Evolutionary conservation across 345 rosid genomes (phyloP).

Genomic region (Capsella bursapastoris): DNA sequence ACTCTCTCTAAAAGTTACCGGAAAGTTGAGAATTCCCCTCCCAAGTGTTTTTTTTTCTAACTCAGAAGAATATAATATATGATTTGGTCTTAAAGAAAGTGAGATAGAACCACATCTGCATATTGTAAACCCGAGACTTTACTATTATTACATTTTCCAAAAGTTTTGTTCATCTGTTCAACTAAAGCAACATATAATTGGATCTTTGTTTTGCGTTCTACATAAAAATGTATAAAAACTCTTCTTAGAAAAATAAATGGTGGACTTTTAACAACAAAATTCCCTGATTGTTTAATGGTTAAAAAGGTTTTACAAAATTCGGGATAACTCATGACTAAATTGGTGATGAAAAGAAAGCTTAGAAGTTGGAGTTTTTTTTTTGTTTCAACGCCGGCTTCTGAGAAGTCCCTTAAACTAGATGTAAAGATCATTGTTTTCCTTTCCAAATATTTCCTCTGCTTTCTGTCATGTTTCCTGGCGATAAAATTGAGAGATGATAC

Average conservation of each 20-base stretch:
- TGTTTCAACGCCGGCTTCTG: constrained; percentile 54
- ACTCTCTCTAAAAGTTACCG: no score
- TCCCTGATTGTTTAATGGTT: background rate
- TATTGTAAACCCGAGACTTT: no score
- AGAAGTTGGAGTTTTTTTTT: background rate
- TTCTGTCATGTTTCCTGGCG: constrained; percentile 84
- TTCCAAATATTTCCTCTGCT: constrained; percentile 91
- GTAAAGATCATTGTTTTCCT: constrained; percentile 83
- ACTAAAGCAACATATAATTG: background rate
- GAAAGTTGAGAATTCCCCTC: no score
- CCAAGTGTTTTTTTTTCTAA: no score
- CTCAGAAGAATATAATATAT: no score
- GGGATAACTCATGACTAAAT: background rate
- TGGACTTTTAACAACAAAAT: background rate
- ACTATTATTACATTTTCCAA: no score
- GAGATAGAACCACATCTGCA: no score
- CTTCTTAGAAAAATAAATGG: background rate
- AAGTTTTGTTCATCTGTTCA: no score
- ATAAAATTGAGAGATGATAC: background rate
- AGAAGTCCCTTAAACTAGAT: constrained; percentile 83
- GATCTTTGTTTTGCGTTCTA: background rate
- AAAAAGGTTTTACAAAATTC: background rate
- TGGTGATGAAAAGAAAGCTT: background rate
- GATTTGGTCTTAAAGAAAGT: no score
- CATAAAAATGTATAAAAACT: background rate